phyloP scores from a whole-genome alignment of 352 stramenopile genomes.

The Aphanomyces euteiches region DNA sequence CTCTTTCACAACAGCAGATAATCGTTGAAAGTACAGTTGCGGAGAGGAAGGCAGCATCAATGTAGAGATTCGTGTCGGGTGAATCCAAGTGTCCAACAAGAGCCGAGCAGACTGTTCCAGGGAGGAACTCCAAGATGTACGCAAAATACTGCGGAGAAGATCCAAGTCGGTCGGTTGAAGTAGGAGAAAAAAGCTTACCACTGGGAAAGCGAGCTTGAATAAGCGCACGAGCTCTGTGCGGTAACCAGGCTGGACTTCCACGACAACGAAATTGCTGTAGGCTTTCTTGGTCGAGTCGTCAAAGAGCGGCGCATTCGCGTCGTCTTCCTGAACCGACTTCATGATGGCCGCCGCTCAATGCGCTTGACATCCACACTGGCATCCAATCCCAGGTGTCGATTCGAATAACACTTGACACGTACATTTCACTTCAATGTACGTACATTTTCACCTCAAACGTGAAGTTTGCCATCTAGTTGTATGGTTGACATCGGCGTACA shows the following conservation, averaged over 20 bases:
- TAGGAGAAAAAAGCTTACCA: background rate
- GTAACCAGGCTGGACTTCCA: background rate
- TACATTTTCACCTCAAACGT: no score
- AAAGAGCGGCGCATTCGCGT: background rate
- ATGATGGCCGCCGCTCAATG: background rate
- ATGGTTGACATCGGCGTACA: no score
- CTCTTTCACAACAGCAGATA: conserved; percentile 36
- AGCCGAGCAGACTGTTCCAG: conserved; percentile 55
- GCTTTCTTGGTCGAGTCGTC: background rate
- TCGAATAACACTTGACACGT: no score
- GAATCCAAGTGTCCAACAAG: conserved; percentile 64
- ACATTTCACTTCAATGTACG: no score
- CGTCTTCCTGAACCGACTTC: conserved; percentile 2
- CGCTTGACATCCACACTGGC: background rate
- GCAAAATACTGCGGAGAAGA: conserved; percentile 14
- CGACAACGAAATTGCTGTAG: background rate
- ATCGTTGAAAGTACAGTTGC: conserved; percentile 50
- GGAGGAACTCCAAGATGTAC: conserved; percentile 44
- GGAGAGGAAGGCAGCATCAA: conserved; percentile 58
- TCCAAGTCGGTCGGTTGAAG: no score
- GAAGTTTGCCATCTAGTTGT: no score
- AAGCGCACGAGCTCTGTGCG: background rate
- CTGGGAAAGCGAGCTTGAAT: conserved; percentile 21
- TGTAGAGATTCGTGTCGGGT: conserved; percentile 49
- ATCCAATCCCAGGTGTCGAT: no score